phyloP scores from a whole-genome alignment of 2,329 filamentous ascomycete genomes.

The Colletotrichum liaoningense region DNA sequence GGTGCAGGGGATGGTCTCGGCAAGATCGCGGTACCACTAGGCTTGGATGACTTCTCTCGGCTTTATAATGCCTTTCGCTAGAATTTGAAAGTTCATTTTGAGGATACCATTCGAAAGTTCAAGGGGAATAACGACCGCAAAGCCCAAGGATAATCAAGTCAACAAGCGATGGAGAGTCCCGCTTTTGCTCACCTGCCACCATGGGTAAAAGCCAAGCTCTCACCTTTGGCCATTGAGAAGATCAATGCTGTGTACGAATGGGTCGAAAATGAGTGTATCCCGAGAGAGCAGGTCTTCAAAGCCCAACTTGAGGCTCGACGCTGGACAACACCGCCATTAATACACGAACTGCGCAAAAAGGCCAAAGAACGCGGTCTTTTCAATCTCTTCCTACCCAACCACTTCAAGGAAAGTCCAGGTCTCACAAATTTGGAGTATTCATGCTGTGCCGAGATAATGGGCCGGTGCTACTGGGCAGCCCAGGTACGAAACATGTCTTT shows the following conservation, averaged over 20 bases:
- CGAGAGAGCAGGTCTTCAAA: constrained; percentile 54
- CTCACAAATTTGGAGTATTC: constrained; percentile 97
- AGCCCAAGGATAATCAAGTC: not conserved
- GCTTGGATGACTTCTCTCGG: too few relatives aligned
- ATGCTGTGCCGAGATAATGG: constrained; percentile 96
- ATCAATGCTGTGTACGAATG: constrained; percentile 54
- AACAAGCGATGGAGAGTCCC: constrained; percentile 38
- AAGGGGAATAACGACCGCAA: not conserved
- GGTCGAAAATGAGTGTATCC: constrained; percentile 56
- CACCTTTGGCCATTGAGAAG: constrained; percentile 51
- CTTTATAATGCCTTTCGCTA: not conserved
- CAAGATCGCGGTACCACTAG: not conserved
- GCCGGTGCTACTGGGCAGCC: constrained; percentile 84
- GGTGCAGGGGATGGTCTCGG: not conserved
- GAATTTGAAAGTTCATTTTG: not conserved
- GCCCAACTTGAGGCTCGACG: constrained; percentile 47
- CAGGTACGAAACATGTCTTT: constrained; percentile 61
- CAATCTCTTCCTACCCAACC: constrained; percentile 98
- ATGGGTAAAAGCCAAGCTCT: constrained; percentile 42
- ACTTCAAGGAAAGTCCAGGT: constrained; percentile 94
- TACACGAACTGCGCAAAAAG: constrained; percentile 62
- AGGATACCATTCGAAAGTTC: not conserved
- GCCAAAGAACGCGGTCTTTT: constrained; percentile 87
- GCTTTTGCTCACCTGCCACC: constrained; percentile 43
- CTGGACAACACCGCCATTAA: constrained; percentile 41